A percentile compares a stretch with the other conserved stretches of the same genome.
phyloP scores from a whole-genome alignment of 2,329 filamentous ascomycete species.

The Paraphoma chrysanthemicola region DNA sequence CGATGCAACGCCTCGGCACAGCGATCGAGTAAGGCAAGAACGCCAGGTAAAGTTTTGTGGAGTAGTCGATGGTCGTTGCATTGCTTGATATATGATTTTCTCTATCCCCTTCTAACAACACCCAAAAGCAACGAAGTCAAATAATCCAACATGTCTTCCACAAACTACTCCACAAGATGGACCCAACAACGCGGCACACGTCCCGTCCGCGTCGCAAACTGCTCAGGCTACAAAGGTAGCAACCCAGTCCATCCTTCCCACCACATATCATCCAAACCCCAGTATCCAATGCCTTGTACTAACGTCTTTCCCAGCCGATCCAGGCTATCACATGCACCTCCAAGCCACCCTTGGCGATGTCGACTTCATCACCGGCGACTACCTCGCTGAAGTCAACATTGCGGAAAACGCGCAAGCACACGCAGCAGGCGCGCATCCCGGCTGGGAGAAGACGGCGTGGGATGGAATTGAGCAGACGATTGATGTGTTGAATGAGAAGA shows the following conservation, averaged over 20 bases:
- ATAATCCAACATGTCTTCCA: slow-evolving; percentile 15
- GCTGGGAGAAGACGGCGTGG: slow-evolving; percentile 58
- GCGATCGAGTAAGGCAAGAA: no score
- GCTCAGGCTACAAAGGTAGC: slow-evolving; percentile 45
- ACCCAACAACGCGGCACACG: slow-evolving; percentile 34
- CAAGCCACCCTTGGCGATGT: slow-evolving; percentile 46
- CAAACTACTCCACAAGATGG: slow-evolving; percentile 33
- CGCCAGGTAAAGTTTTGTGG: no score
- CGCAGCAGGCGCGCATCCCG: slow-evolving; percentile 50
- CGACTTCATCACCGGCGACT: slow-evolving; percentile 52
- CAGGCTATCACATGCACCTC: slow-evolving; percentile 46
- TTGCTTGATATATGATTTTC: no score
- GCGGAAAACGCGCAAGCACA: slow-evolving; percentile 55
- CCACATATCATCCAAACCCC: no score
- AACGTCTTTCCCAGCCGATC: slow-evolving; percentile 34
- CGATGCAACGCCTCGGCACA: no score
- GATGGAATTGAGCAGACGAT: slow-evolving; percentile 57
- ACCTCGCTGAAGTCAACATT: slow-evolving; percentile 55
- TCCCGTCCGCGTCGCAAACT: slow-evolving; percentile 48
- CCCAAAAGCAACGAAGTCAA: no score
- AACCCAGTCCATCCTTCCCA: neutral
- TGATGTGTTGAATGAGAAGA: slow-evolving; percentile 54
- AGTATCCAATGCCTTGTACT: neutral
- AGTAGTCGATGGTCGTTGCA: no score
- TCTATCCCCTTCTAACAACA: no score